Percentiles rank a stretch among this genome's conserved stretches.
Conservation (phyloP, 306 rosid species). For the Rosa persica region DNA sequence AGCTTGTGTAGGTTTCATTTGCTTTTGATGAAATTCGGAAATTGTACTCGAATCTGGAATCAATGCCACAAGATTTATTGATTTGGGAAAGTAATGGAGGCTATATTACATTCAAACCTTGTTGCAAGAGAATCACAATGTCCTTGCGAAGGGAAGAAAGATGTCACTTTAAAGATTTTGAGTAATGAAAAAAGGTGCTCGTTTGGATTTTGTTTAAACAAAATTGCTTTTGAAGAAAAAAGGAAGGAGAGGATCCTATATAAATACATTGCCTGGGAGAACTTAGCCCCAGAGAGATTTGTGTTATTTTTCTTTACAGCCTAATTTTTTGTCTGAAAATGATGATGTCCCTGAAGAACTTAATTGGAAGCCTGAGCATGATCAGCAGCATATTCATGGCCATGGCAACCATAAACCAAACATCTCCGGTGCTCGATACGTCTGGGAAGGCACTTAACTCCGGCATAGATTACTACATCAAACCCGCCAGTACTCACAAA, state of each 20-base stretch:
- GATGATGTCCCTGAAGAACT: background rate
- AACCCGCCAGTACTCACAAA: slow-evolving; percentile 49
- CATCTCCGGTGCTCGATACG: slow-evolving; percentile 40
- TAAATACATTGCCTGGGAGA: background rate
- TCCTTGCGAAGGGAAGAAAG: background rate
- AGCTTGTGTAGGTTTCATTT: slow-evolving; percentile 10
- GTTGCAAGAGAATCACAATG: background rate
- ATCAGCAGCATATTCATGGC: slow-evolving; percentile 26
- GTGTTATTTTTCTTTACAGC: background rate
- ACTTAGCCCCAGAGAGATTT: background rate
- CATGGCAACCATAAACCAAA: slow-evolving; percentile 24
- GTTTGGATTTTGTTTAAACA: background rate
- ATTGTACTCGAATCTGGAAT: slow-evolving; percentile 10
- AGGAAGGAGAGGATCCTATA: background rate
- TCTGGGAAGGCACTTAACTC: slow-evolving; percentile 34
- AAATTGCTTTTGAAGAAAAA: background rate
- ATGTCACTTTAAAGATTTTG: background rate
- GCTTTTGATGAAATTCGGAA: background rate
- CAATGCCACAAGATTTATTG: background rate
- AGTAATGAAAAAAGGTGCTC: background rate
- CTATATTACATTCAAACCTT: background rate
- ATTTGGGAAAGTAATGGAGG: background rate
- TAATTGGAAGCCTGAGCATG: background rate
- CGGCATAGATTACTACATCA: slow-evolving; percentile 50
- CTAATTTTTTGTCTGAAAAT: background rate